Conservation (phyloP, 2,329 filamentous ascomycete genomes). For the Exophiala mesophila region DNA sequence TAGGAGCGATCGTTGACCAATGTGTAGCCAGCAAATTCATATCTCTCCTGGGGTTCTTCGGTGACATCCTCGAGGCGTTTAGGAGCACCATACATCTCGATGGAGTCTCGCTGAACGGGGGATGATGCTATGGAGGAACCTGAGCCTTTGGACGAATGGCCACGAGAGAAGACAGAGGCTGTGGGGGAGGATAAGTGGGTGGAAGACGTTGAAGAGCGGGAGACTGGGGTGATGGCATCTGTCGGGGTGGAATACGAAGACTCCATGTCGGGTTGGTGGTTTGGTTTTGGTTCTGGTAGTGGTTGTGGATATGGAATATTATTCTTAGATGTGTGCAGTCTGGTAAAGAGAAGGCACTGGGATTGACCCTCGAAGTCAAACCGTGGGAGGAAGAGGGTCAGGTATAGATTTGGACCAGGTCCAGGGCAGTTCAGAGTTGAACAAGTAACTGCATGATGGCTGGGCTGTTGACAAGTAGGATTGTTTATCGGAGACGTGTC, state of each 20-base stretch:
- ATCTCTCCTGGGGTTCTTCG: constrained; percentile 55
- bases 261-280: constrained; percentile 11
- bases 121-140: constrained; percentile 57
- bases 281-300: constrained; percentile 1
- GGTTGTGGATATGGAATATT: constrained; percentile 12
- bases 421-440: constrained; percentile 15
- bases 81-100: constrained; percentile 46
- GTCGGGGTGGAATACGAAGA: constrained; percentile 4
- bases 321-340: no score
- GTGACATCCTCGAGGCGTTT: constrained; percentile 76
- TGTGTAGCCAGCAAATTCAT: constrained; percentile 21
- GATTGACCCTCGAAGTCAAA: no score
- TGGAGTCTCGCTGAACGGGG: constrained; percentile 44
- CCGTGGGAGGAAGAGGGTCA: constrained; percentile 8
- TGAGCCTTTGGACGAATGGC: constrained; percentile 24
- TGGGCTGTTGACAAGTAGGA: neutral
- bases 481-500: constrained; percentile 3
- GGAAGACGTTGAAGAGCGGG: constrained; percentile 15
- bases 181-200: constrained; percentile 19
- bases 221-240: constrained; percentile 8
- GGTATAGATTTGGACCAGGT: constrained; percentile 7
- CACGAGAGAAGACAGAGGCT: constrained; percentile 22
- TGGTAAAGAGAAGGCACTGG: no score
- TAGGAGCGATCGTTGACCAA: constrained; percentile 17
- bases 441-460: constrained; percentile 20